Evolutionary conservation across 1,284 basidiomycete genomes (phyloP).

Genomic region (Pyrrhoderma lamaoense): DNA sequence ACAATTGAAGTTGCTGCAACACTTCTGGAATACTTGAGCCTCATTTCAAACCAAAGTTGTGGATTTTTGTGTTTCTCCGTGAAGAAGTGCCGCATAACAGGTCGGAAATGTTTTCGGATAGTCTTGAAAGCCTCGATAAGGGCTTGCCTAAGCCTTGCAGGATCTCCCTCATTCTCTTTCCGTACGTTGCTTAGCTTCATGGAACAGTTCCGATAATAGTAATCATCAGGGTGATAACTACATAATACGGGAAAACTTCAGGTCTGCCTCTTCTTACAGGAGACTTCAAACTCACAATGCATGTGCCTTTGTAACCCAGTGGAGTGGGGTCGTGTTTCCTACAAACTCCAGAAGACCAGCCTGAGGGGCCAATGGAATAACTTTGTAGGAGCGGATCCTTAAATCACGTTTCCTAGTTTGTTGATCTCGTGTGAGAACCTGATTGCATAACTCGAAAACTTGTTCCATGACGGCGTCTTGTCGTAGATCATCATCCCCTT

Average conservation of each 20-base stretch:
- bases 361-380: constrained; percentile 77
- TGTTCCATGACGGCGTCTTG: constrained; percentile 99
- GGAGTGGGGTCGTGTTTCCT: constrained; percentile 65
- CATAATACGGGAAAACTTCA: neutral
- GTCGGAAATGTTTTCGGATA: constrained; percentile 56
- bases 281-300: constrained; percentile 35
- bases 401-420: constrained; percentile 72
- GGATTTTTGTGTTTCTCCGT: constrained; percentile 84
- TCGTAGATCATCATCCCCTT: constrained; percentile 83
- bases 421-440: constrained; percentile 66
- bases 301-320: constrained; percentile 64
- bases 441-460: constrained; percentile 88
- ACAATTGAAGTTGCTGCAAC: constrained; percentile 93
- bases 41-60: constrained; percentile 89
- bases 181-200: constrained; percentile 25
- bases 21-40: constrained; percentile 84
- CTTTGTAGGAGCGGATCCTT: constrained; percentile 78
- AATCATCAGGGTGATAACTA: constrained; percentile 38
- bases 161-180: constrained; percentile 12
- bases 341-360: constrained; percentile 94
- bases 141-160: constrained; percentile 23
- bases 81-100: constrained; percentile 94
- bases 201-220: constrained; percentile 25
- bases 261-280: neutral
- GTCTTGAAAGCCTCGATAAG: constrained; percentile 45